These are phyloP conservation scores for Stephania japonica DNA, from an alignment of 164 flowering plant genomes.

Conservation along the genomic window DNA sequence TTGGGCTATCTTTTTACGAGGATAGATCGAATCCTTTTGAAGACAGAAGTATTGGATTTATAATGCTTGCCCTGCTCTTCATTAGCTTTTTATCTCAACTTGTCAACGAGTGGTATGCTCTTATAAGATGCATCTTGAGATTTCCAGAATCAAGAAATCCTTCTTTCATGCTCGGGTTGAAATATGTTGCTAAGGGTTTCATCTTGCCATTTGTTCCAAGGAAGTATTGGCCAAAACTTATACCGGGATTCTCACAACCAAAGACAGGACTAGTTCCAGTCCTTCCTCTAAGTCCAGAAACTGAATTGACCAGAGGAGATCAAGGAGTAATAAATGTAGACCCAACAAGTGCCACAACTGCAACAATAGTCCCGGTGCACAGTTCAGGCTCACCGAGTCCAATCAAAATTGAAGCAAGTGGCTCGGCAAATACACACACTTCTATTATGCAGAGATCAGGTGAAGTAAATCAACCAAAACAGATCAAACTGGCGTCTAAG, in stretches of 20 bases:
- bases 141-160: constrained; percentile 34
- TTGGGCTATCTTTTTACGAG: constrained; percentile 26
- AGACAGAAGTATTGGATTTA: constrained; percentile 25
- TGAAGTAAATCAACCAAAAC: constrained; percentile 27
- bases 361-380: constrained; percentile 46
- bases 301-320: constrained; percentile 21
- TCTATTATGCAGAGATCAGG: constrained; percentile 13
- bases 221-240: constrained; percentile 38
- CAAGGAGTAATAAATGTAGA: constrained; percentile 8
- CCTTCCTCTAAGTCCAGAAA: constrained; percentile 27
- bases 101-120: constrained; percentile 49
- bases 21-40: constrained; percentile 10
- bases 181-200: constrained; percentile 43
- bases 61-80: constrained; percentile 43
- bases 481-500: constrained; percentile 25
- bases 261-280: constrained; percentile 36
- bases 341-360: constrained; percentile 33
- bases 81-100: constrained; percentile 38
- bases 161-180: constrained; percentile 41
- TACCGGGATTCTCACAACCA: constrained; percentile 28
- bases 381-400: constrained; percentile 41
- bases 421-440: constrained; percentile 1
- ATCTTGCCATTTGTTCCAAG: constrained; percentile 49
- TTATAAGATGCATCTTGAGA: constrained; percentile 32
- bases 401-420: constrained; percentile 7